Base-by-base conservation (phyloP, 2,329 filamentous ascomycete genomes). In the Metarhizium anisopliae region DNA sequence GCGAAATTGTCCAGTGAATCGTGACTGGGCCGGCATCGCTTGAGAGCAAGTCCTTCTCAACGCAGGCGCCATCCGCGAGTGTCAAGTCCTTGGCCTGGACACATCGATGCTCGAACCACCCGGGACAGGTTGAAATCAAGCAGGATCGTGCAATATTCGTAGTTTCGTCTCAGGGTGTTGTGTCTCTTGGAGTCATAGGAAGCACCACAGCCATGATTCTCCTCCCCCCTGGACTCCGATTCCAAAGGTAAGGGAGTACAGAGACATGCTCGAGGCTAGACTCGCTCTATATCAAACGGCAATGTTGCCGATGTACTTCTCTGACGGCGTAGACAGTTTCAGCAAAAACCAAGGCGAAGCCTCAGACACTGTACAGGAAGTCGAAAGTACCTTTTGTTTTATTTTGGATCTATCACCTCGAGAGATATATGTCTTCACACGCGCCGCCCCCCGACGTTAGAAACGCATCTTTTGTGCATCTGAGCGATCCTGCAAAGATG, bases 161-260 rank as follows among this genome's bases (percentile, higher is more conserved):
- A 68, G 55, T 72, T 89, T 69, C 92, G 83, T 72, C 85, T 84
- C 62, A 96, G 77, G 50, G 90, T 90, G 72, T 96, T 93, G 53
- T 85, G 86, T 94, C 97, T 96, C 82, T 99, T 99, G 53, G 94
- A 94, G 2, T 94, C 94, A 71, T 99, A 99, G 75, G 97, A 99
- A 54, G 94, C 94, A 68, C 94, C 94, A 65, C 99, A 94, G 56
- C 93, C 94, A 58, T 90, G 87, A 72, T 97, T 96, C 53, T 96
- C 78, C 70, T 90, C 87, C 94, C 94, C 94, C 99, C 60, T 84
- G 77, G 38, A 84, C 80, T 58, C 86, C 82, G 40, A 72, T 71
- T 56, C 72, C 70, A 20, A 73, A 74, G 56, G 83, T 80, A 71
- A 96, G 97, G 59, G 85, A 80, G 61, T 94, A 82, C 51, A 99